Percentiles rank a stretch among this genome's conserved stretches.
These are phyloP conservation scores for Dioszegia aurantiaca DNA, from an alignment of 768 basidiomycete genomes.

Conservation along the genomic window DNA sequence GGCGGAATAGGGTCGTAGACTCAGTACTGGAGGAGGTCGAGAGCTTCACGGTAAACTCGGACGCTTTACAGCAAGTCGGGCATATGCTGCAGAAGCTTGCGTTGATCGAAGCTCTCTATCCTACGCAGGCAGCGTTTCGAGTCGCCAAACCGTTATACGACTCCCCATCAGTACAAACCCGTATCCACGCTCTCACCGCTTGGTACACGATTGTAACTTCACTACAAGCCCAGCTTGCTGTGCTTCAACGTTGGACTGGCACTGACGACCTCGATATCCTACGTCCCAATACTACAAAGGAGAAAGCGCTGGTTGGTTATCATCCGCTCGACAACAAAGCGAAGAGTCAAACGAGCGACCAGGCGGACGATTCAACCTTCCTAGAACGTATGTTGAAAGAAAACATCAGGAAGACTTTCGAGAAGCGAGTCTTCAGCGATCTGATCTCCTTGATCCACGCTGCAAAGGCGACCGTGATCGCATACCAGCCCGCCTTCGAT, in stretches of 20 bases:
- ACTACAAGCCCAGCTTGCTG: conserved; percentile 74
- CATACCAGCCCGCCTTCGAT: conserved; percentile 68
- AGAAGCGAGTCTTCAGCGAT: conserved; percentile 66
- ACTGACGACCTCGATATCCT: conserved; percentile 86
- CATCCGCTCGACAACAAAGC: conserved; percentile 43
- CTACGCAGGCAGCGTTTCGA: conserved; percentile 73
- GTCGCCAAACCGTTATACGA: conserved; percentile 71
- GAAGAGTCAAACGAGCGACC: conserved; percentile 23
- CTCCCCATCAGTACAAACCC: conserved; percentile 67
- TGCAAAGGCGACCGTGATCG: conserved; percentile 82
- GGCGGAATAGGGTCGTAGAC: conserved; percentile 75
- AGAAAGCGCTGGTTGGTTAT: conserved; percentile 52
- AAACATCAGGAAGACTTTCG: conserved; percentile 89
- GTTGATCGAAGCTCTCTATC: conserved; percentile 80
- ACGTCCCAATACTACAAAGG: conserved; percentile 68
- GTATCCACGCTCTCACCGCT: conserved; percentile 81
- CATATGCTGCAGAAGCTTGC: conserved; percentile 70
- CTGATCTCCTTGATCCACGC: conserved; percentile 79
- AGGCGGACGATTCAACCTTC: conserved; percentile 73
- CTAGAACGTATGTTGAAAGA: conserved; percentile 92
- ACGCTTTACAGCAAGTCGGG: conserved; percentile 48
- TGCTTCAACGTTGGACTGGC: conserved; percentile 89
- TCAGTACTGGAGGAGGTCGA: conserved; percentile 78
- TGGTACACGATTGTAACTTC: conserved; percentile 86
- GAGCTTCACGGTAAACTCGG: conserved; percentile 62